A percentile compares a stretch with the other conserved stretches of the same genome.
Conservation (phyloP, 1,284 basidiomycete species). For the Tilletia horrida region DNA sequence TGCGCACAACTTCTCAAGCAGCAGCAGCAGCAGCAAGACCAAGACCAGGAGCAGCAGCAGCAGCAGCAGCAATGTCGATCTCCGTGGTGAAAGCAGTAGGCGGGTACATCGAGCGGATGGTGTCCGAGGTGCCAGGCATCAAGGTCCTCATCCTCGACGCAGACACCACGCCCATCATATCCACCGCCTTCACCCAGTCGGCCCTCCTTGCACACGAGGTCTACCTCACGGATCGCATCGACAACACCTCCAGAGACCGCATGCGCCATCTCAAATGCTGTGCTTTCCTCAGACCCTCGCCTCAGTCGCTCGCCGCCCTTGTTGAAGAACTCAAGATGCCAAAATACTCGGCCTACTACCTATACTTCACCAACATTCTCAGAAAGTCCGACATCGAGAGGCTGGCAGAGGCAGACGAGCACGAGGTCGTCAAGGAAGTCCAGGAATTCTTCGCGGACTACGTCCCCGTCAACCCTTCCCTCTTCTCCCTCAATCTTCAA, state of each 20-base stretch:
- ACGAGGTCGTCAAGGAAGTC: conserved; percentile 92
- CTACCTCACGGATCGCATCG: conserved; percentile 94
- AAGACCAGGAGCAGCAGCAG: not conserved
- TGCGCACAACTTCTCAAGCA: not conserved
- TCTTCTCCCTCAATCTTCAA: conserved; percentile 72
- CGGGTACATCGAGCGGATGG: conserved; percentile 86
- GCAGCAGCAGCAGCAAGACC: not conserved
- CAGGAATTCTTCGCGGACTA: conserved; percentile 61
- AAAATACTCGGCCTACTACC: conserved; percentile 90
- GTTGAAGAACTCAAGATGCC: conserved; percentile 73
- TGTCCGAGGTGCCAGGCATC: conserved; percentile 81
- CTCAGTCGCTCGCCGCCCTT: conserved; percentile 75
- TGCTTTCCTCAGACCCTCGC: conserved; percentile 79
- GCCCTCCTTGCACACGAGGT: conserved; percentile 91
- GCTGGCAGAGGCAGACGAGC: conserved; percentile 89
- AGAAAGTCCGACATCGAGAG: conserved; percentile 87
- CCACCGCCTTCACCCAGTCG: conserved; percentile 89
- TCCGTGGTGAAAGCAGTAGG: conserved; percentile 72
- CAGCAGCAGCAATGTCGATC: conserved; percentile 4
- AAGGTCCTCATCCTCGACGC: conserved; percentile 95
- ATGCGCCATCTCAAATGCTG: conserved; percentile 97
- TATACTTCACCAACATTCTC: conserved; percentile 80
- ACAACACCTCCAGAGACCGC: conserved; percentile 63
- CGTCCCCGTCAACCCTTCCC: conserved; percentile 63
- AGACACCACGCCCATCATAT: conserved; percentile 95